Evolutionary conservation across 2,329 filamentous ascomycete genomes (phyloP), one percentile per base, ranked within the genome.

Genomic region (Pseudopyrenochaeta lycopersici): DNA sequence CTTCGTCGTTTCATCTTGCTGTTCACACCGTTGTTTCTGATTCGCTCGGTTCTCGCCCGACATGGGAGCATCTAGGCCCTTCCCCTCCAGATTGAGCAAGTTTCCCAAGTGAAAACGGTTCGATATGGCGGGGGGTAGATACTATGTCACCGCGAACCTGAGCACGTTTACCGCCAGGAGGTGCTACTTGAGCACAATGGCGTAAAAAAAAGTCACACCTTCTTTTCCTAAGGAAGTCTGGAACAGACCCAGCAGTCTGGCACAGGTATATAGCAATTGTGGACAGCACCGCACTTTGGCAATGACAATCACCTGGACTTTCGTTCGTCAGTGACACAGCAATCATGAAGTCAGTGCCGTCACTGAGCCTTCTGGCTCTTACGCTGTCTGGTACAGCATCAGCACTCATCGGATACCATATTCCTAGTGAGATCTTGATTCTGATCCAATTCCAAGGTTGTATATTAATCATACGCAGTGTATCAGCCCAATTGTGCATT

Each of bases 401-500:
- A 29, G 39, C 39, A 2, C 20, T 41, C 9, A 29, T 41, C n/a
- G 39, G 39, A 41, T 41, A 41, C 23, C 7, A 18, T 29, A 41
- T 41, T 17, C 39, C 20, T 10, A 41, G 39, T 41, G n/a, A 41
- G 39, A 12, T 7, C 10, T 15, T 15, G 20, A 41, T 21, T 14
- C 23, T 17, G 7, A n/a, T n/a, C n/a, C 9, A 38, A 4, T 5
- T 10, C 20, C n/a, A 38, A 38, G 17, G 4, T 38, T 18, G 6
- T 3, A 38, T 9, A 17, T 20, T 41, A 9, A 41, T 15, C 21
- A 27, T 3, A 20, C 21, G 4, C 4, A 46, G 52, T 52, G 44
- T 60, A 54, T 32, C 21, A 60, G 17, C 56, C 52, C 3, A 46
- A 36, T 7, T 70, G 67, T 46, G 64, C 58, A 12, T 66, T 58